A percentile compares a stretch with the other conserved stretches of the same genome.
Conservation (phyloP, 805 yeast genomes). For the Candida khao-thaluensis region DNA sequence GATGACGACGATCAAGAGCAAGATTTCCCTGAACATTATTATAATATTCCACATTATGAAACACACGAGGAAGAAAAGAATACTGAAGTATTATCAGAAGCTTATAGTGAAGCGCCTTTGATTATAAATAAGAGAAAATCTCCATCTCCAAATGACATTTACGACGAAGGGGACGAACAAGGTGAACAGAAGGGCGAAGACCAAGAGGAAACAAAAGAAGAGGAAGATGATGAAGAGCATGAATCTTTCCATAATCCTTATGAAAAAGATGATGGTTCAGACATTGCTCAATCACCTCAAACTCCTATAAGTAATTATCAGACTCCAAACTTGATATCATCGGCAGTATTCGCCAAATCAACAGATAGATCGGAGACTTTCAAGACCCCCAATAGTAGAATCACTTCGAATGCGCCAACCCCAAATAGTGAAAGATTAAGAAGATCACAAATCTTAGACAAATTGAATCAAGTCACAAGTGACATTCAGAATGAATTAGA, state of each 20-base stretch:
- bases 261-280: not conserved
- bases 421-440: constrained; percentile 23
- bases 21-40: constrained; percentile 17
- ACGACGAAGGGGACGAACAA: not conserved
- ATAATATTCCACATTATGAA: constrained; percentile 16
- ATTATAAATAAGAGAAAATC: constrained; percentile 26
- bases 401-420: constrained; percentile 7
- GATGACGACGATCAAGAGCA: constrained; percentile 14
- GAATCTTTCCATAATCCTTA: constrained; percentile 1
- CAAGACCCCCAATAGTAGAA: constrained; percentile 8
- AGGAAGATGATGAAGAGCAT: not conserved
- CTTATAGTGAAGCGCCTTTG: constrained; percentile 34
- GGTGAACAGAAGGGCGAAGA: not conserved
- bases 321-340: constrained; percentile 10
- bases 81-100: constrained; percentile 40
- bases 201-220: not conserved
- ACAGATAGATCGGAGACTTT: constrained; percentile 10
- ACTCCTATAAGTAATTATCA: constrained; percentile 15
- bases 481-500: constrained; percentile 34
- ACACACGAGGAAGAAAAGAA: constrained; percentile 31
- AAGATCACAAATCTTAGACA: constrained; percentile 37
- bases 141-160: not conserved
- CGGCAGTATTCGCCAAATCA: constrained; percentile 7
- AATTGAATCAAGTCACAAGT: constrained; percentile 38
- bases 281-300: constrained; percentile 5